Percentiles rank a stretch among this genome's conserved stretches.
Evolutionary conservation across 345 rosid species (phyloP).

Genomic region (Salix arbutifolia): DNA sequence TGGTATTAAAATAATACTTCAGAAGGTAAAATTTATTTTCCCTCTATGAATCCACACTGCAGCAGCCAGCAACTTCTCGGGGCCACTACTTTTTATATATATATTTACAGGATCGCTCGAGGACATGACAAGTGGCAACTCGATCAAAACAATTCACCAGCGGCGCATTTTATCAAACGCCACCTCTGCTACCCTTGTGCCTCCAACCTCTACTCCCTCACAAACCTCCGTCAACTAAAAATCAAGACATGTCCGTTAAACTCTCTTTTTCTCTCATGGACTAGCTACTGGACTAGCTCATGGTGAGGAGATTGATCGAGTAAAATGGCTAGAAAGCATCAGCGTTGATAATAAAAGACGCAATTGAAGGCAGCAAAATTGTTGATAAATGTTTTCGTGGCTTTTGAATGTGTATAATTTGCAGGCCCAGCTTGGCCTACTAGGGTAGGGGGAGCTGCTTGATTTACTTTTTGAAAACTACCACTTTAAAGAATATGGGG

Average conservation of each 20-base stretch:
- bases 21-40: neutral
- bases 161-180: conserved; percentile 14
- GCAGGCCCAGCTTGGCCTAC: neutral
- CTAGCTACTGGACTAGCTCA: neutral
- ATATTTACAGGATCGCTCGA: neutral
- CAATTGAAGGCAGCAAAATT: neutral
- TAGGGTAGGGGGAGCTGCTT: neutral
- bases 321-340: neutral
- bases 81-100: conserved; percentile 12
- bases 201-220: conserved; percentile 22
- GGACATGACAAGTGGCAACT: conserved; percentile 40
- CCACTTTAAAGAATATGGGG: neutral
- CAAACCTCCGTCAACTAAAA: neutral
- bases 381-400: neutral
- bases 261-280: neutral
- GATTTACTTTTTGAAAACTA: neutral
- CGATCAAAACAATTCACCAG: neutral
- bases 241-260: conserved; percentile 37
- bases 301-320: neutral
- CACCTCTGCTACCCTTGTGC: conserved; percentile 39
- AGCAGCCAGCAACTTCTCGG: neutral
- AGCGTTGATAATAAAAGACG: neutral
- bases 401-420: neutral
- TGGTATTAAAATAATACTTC: neutral
- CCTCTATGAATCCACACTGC: neutral